Conservation (phyloP, 176 grass and related monocot genomes). For the Pontederia paniculata region DNA sequence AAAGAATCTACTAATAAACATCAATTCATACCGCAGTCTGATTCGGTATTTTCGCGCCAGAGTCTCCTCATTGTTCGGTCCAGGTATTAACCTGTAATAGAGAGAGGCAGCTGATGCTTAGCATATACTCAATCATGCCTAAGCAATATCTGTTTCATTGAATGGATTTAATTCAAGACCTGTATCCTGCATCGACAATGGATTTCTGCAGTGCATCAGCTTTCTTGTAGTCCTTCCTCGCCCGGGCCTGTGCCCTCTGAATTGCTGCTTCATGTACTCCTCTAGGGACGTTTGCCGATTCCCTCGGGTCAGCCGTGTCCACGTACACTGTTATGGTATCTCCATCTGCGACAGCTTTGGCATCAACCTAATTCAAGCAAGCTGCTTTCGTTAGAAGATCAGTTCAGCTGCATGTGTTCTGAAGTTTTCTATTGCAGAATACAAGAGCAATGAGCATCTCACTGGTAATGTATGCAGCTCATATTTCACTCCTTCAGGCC, state of each 20-base stretch:
- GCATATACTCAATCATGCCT: background rate
- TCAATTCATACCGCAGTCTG: conserved; percentile 47
- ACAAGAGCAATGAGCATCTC: conserved; percentile 19
- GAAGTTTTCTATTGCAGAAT: background rate
- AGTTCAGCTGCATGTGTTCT: background rate
- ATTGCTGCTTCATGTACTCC: conserved; percentile 20
- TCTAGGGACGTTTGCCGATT: conserved; percentile 28
- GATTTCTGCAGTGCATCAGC: conserved; percentile 51
- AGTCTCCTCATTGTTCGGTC: conserved; percentile 17
- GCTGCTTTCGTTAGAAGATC: background rate
- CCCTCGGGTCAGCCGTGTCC: conserved; percentile 20
- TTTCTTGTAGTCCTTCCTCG: conserved; percentile 33
- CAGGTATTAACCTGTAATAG: conserved; percentile 36
- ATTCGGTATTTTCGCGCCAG: conserved; percentile 52
- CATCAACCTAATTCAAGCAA: conserved; percentile 41
- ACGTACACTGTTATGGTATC: conserved; percentile 73
- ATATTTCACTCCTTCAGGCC: conserved; percentile 38
- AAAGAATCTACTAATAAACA: background rate
- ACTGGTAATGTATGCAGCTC: conserved; percentile 80
- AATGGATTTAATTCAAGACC: conserved; percentile 19
- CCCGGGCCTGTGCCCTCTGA: conserved; percentile 17
- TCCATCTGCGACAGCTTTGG: conserved; percentile 41
- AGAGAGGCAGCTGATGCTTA: background rate
- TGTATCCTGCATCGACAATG: conserved; percentile 53
- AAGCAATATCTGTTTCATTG: background rate